Evolutionary conservation across 306 rosid genomes (phyloP), one percentile per base, ranked within the genome.

Genomic region (Nissolia schottii): DNA sequence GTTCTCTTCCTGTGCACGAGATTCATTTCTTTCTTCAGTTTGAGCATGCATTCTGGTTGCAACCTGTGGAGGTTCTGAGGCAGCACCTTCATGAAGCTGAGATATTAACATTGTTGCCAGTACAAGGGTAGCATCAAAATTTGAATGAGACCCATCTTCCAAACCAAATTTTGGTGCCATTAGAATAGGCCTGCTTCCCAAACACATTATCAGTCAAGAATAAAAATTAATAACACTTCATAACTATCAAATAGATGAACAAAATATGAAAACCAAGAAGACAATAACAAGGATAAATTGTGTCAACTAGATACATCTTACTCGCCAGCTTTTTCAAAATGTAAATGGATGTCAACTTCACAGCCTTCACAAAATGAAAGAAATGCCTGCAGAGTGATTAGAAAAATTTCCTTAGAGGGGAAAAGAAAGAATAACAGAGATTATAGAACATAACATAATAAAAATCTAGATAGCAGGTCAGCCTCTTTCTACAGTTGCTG

Each of bases 31-130:
- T 68, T 77, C 81, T 74, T 87, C 88, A 70, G 82, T 77, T 75
- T 55, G 92, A 57, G 80, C 77, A 59, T 70, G 86, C 70, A 38
- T 74, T 59, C 70, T 34, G 20, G 85, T 64, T 56, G 82, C 80
- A 27, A 58, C 84, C 40, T 40, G 85, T 43, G 87, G 89, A 81
- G 87, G 92, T 81, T 86, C 89, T 71, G 86, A 49, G 80, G 79
- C 77, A 70, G 67, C 68, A 53, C 73, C 83, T 72, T 78, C 91
- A 43, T 71, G 89, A 61, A 90, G 92, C 79, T 91, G 97, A 53
- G 98, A 91, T 64, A 38, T 83, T 58, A 94, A 87, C 98, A 94
- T 94, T 75, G 97, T 94, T 55, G 98, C 98, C 84, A 91, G 88
- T 41, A 91, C 96, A 84, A 94, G 96, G 69, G 98, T 83, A 46